Evolutionary conservation across 306 rosid species (phyloP).

Genomic region (Ceratonia siliqua): DNA sequence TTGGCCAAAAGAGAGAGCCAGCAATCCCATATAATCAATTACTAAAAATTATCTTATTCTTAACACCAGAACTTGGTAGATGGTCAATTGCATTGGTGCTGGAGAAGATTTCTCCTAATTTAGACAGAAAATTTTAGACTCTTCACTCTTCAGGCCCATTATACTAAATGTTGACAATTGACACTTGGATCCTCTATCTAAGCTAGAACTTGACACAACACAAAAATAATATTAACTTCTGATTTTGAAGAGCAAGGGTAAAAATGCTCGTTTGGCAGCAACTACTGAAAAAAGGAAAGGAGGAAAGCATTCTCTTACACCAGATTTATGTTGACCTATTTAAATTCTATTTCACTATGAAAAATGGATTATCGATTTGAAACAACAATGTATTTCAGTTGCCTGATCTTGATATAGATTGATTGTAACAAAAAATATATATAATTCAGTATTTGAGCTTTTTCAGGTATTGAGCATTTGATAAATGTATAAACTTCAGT

Average conservation of each 20-base stretch:
- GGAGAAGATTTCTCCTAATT: background rate
- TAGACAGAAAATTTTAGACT: background rate
- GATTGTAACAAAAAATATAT: background rate
- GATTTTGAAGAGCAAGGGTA: background rate
- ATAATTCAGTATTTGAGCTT: background rate
- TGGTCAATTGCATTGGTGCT: background rate
- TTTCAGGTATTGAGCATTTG: background rate
- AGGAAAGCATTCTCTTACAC: background rate
- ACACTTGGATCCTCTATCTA: background rate
- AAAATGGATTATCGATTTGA: background rate
- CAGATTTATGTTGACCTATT: background rate
- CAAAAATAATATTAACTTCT: background rate
- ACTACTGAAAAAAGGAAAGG: background rate
- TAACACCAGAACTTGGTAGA: background rate
- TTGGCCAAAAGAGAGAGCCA: background rate
- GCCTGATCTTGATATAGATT: background rate
- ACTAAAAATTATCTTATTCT: background rate
- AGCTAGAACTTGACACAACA: background rate
- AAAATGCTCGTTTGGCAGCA: background rate
- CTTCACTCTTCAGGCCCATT: too few relatives aligned
- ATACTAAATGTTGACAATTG: background rate
- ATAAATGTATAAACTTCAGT: background rate
- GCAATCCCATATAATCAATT: background rate
- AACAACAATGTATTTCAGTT: background rate
- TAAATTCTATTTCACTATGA: constrained; percentile 9